A percentile compares a stretch with the other conserved stretches of the same genome.
phyloP scores from a whole-genome alignment of 345 rosid genomes.

The Psidium guajava region DNA sequence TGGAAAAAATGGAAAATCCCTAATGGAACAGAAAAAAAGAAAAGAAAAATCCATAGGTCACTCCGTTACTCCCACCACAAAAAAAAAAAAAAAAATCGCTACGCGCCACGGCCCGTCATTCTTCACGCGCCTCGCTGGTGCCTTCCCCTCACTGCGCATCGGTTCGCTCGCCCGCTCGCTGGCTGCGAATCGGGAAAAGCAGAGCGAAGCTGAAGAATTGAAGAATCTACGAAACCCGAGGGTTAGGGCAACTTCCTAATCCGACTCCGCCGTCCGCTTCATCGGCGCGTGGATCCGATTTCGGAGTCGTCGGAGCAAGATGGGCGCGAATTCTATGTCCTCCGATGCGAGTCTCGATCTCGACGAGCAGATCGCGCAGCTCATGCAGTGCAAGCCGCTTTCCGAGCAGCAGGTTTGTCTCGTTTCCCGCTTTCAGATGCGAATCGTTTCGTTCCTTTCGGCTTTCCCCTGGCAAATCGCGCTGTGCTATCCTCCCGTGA shows the following conservation, averaged over 20 bases:
- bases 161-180: no score
- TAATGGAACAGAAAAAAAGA: not conserved
- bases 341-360: constrained; percentile 51
- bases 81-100: not conserved
- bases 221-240: not conserved
- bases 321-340: constrained; percentile 66
- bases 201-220: not conserved
- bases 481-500: no score
- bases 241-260: constrained; percentile 1
- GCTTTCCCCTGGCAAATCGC: not conserved
- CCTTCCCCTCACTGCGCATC: not conserved
- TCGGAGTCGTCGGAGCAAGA: constrained; percentile 7
- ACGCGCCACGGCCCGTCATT: not conserved
- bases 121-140: not conserved
- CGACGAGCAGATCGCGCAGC: constrained; percentile 83
- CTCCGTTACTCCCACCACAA: not conserved
- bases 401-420: constrained; percentile 61
- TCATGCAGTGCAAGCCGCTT: constrained; percentile 88
- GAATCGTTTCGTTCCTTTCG: not conserved
- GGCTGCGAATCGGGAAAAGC: not conserved
- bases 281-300: not conserved
- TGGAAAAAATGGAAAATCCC: not conserved
- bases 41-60: not conserved
- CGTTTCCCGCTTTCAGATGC: not conserved
- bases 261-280: not conserved